Conservation (phyloP, 805 yeast genomes). For the Ogataea henricii region DNA sequence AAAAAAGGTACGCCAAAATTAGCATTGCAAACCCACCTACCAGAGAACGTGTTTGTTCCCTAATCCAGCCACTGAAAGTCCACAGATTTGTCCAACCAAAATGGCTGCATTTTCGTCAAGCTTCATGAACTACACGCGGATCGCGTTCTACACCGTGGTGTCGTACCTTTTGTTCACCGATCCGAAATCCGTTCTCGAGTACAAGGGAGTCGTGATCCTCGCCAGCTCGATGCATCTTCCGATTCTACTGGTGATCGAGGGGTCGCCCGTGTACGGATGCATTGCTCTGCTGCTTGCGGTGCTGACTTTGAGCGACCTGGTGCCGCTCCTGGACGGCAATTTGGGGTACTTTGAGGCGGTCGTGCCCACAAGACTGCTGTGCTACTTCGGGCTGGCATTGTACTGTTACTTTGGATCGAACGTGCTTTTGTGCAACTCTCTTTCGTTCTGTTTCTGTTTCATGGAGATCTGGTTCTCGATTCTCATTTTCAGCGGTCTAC, state of each 20-base stretch:
- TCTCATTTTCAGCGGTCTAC: conserved; percentile 58
- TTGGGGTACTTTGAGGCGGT: conserved; percentile 55
- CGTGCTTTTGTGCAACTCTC: conserved; percentile 57
- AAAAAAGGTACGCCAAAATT: too few relatives aligned
- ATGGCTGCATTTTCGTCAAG: conserved; percentile 35
- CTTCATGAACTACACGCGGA: conserved; percentile 25
- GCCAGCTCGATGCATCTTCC: conserved; percentile 37
- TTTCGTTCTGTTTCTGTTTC: conserved; percentile 60
- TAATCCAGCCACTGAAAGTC: too few relatives aligned
- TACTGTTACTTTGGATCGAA: conserved; percentile 49
- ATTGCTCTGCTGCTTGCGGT: conserved; percentile 48
- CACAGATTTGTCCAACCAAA: too few relatives aligned
- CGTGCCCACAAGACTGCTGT: conserved; percentile 56
- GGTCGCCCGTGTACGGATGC: conserved; percentile 44
- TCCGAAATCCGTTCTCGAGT: conserved; percentile 32
- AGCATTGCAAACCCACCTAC: too few relatives aligned
- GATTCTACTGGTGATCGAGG: conserved; percentile 32
- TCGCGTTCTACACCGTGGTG: conserved; percentile 21
- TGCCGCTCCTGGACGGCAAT: conserved; percentile 55
- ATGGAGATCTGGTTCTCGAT: conserved; percentile 72
- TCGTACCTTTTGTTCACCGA: conserved; percentile 26
- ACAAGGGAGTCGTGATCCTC: conserved; percentile 31
- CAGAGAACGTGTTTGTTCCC: too few relatives aligned
- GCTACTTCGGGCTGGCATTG: conserved; percentile 51
- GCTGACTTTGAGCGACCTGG: conserved; percentile 52